These are phyloP conservation scores for Nissolia schottii DNA, from an alignment of 306 rosid species.

Conservation along the genomic window DNA sequence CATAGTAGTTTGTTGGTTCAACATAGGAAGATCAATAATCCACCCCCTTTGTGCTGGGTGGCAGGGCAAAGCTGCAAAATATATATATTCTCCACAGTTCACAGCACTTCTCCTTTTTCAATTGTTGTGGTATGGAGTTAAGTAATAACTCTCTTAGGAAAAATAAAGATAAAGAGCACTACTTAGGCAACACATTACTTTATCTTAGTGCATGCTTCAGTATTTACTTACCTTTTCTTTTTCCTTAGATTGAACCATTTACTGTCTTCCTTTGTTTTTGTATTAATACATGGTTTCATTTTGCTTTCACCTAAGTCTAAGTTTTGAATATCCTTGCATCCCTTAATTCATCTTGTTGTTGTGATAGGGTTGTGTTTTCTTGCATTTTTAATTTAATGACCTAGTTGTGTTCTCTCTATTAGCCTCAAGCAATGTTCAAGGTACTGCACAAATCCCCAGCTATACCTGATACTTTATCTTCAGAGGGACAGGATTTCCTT, in stretches of 20 bases:
- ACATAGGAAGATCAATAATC: neutral
- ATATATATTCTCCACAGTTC: neutral
- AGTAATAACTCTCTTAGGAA: neutral
- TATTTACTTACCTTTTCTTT: neutral
- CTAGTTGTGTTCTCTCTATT: slow-evolving; percentile 24
- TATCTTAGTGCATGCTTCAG: neutral
- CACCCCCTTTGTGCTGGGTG: neutral
- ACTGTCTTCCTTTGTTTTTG: neutral
- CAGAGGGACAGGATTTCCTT: slow-evolving; percentile 81
- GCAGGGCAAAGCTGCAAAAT: neutral
- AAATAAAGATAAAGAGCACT: neutral
- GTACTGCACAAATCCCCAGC: slow-evolving; percentile 68
- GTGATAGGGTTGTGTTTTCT: neutral
- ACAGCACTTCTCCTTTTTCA: neutral
- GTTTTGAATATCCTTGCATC: slow-evolving; percentile 23
- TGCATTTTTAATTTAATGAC: neutral
- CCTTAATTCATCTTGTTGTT: neutral
- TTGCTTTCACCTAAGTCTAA: neutral
- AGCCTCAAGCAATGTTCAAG: slow-evolving; percentile 99
- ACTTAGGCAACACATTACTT: neutral
- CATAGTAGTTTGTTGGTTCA: neutral
- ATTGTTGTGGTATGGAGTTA: neutral
- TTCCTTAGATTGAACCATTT: neutral
- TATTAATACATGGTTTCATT: neutral
- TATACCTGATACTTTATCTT: slow-evolving; percentile 69